Evolutionary conservation across 2,329 filamentous ascomycete species (phyloP).

Genomic region (Aspergillus pseudoterreus): DNA sequence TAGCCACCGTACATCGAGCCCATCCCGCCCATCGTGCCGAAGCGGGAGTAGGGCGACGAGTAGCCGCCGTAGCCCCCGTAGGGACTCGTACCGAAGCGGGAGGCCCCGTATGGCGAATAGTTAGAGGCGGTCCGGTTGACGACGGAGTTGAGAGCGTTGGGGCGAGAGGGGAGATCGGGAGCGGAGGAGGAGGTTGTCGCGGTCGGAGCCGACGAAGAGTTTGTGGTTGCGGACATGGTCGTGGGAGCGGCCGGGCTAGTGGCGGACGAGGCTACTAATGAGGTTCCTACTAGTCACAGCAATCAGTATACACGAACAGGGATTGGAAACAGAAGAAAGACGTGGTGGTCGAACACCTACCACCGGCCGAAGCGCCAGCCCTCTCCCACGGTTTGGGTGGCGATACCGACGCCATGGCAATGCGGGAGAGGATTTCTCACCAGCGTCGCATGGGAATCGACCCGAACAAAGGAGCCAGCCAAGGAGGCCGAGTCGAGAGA

Average conservation of each 20-base stretch:
- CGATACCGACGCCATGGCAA: conserved; percentile 60
- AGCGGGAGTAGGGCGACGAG: conserved; percentile 54
- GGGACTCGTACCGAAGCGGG: conserved; percentile 53
- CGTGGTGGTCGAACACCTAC: conserved; percentile 40
- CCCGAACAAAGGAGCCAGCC: conserved; percentile 6
- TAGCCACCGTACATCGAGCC: conserved; percentile 38
- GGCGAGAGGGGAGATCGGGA: conserved; percentile 76
- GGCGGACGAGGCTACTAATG: conserved; percentile 23
- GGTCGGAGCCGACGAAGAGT: conserved; percentile 33
- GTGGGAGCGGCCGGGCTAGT: conserved; percentile 26
- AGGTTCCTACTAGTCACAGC: conserved; percentile 17
- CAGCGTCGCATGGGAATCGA: conserved; percentile 27
- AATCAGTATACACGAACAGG: conserved; percentile 2
- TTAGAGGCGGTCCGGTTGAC: conserved; percentile 86
- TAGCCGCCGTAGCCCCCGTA: conserved; percentile 49
- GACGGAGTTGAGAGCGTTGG: conserved; percentile 70
- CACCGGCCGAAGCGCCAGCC: conserved; percentile 57
- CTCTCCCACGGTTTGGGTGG: conserved; percentile 98
- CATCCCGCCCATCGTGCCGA: conserved; percentile 51
- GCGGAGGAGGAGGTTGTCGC: conserved; percentile 40
- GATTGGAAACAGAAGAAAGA: background rate
- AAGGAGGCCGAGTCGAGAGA: conserved; percentile 1
- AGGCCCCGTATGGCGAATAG: conserved; percentile 64
- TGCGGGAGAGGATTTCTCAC: conserved; percentile 19
- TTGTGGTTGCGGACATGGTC: conserved; percentile 30